A percentile compares a stretch with the other conserved stretches of the same genome.
These are phyloP conservation scores for Raphanus raphanistrum DNA, from an alignment of 345 rosid species.

Conservation along the genomic window DNA sequence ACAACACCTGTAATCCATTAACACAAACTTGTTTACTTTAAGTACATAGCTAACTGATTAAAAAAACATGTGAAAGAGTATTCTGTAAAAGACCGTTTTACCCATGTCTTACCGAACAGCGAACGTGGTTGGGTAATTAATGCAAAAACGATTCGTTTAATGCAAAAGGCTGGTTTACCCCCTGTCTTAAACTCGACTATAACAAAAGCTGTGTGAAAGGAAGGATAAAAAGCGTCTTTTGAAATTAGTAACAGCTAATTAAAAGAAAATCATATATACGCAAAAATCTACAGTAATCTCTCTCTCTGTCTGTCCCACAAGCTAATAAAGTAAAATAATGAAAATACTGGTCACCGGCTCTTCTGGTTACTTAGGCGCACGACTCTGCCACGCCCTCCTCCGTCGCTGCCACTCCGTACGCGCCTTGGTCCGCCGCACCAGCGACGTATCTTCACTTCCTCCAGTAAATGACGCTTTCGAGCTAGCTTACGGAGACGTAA, in stretches of 20 bases:
- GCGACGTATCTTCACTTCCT: slow-evolving; percentile 70
- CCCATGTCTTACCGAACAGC: background rate
- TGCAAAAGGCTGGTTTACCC: background rate
- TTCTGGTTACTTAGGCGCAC: slow-evolving; percentile 48
- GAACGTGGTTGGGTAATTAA: background rate
- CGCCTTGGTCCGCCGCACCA: slow-evolving; percentile 81
- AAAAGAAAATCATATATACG: background rate
- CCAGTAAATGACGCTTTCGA: slow-evolving; percentile 37
- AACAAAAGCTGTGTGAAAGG: background rate
- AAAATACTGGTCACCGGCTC: background rate
- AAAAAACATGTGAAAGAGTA: too few species aligned
- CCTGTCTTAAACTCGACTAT: background rate
- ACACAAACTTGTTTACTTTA: too few species aligned
- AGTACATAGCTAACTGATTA: too few species aligned
- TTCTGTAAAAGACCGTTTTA: background rate
- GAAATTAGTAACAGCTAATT: background rate
- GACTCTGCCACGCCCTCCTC: slow-evolving; percentile 69
- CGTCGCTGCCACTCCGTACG: slow-evolving; percentile 63
- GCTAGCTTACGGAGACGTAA: slow-evolving; percentile 79
- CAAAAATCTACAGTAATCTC: background rate
- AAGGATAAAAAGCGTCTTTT: background rate
- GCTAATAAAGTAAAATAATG: background rate
- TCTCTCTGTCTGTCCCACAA: background rate
- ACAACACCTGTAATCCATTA: too few species aligned
- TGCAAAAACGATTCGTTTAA: background rate